Evolutionary conservation across 805 yeast species (phyloP).

Genomic region (Danielia oregonensis): DNA sequence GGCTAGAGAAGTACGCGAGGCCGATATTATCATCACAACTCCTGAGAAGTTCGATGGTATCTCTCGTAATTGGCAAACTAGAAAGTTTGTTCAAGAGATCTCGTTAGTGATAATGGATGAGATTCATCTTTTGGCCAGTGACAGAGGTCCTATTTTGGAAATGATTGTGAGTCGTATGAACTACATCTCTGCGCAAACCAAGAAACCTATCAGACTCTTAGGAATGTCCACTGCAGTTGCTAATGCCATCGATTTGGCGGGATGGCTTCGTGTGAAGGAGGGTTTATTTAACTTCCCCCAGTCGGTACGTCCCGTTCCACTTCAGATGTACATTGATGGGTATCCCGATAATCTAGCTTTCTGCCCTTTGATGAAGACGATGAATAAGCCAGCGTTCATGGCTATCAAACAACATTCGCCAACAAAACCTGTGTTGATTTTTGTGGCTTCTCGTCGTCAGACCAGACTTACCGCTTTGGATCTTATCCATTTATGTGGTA

Average conservation of each 20-base stretch:
- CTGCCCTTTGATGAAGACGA: conserved; percentile 80
- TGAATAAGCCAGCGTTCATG: conserved; percentile 88
- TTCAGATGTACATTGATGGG: conserved; percentile 84
- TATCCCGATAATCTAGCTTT: conserved; percentile 79
- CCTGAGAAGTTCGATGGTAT: conserved; percentile 89
- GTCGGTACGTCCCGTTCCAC: conserved; percentile 81
- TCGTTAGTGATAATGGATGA: conserved; percentile 83
- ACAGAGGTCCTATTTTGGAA: conserved; percentile 81
- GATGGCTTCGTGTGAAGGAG: conserved; percentile 72
- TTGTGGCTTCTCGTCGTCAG: conserved; percentile 81
- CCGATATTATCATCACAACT: conserved; percentile 76
- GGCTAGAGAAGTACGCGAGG: conserved; percentile 58
- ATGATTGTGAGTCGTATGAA: conserved; percentile 90
- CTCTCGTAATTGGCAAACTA: conserved; percentile 79
- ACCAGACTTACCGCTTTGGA: conserved; percentile 79
- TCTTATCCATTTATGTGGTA: conserved; percentile 72
- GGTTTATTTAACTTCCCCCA: conserved; percentile 79
- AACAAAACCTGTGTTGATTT: conserved; percentile 74
- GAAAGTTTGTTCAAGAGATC: conserved; percentile 70
- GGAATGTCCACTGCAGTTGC: conserved; percentile 87
- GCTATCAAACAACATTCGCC: conserved; percentile 93
- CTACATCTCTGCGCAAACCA: conserved; percentile 58
- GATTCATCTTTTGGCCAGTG: conserved; percentile 78
- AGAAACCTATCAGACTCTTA: conserved; percentile 57
- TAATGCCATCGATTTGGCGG: conserved; percentile 81